phyloP scores from a whole-genome alignment of 495 filamentous ascomycete genomes.

The Durotheca rogersii region DNA sequence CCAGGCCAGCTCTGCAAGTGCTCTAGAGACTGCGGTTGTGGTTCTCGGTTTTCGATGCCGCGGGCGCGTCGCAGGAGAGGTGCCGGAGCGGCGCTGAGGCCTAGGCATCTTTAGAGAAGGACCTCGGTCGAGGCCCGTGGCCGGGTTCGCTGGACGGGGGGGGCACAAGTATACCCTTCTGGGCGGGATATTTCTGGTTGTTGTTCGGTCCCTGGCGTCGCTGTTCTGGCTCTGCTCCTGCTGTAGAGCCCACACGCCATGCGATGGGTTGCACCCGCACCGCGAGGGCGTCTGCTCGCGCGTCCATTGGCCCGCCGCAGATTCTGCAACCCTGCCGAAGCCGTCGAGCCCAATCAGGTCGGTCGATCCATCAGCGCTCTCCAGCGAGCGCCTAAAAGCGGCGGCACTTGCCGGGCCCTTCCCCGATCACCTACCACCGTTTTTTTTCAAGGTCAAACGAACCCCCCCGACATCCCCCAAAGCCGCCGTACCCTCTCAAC shows the following conservation, averaged over 20 bases:
- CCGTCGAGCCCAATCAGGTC: too few species aligned
- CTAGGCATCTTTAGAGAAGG: slow-evolving; percentile 21
- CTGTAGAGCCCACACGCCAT: too few species aligned
- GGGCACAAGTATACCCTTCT: slow-evolving; percentile 15
- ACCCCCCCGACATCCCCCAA: slow-evolving; percentile 28
- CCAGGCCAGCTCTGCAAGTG: not conserved
- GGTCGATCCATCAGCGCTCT: slow-evolving; percentile 29
- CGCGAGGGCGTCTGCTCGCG: slow-evolving; percentile 11
- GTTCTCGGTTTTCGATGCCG: slow-evolving; percentile 12
- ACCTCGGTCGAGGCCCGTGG: slow-evolving; percentile 12
- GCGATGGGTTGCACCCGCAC: slow-evolving; percentile 37
- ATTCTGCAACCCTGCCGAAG: slow-evolving; percentile 27
- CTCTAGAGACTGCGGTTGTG: slow-evolving; percentile 1
- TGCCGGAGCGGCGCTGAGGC: slow-evolving; percentile 4
- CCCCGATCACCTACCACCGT: slow-evolving; percentile 11
- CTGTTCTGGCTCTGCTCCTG: not conserved
- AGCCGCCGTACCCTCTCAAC: not conserved
- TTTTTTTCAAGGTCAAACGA: slow-evolving; percentile 40
- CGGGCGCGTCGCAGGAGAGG: not conserved
- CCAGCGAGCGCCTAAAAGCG: slow-evolving; percentile 27
- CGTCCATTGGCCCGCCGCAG: slow-evolving; percentile 32
- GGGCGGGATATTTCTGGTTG: too few species aligned
- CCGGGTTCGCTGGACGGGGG: slow-evolving; percentile 18
- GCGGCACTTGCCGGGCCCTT: slow-evolving; percentile 35
- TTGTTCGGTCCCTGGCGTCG: too few species aligned